These are phyloP conservation scores for Saccharomyces hybrid DNA, from an alignment of 1,139 yeast genomes.

Conservation along the genomic window DNA sequence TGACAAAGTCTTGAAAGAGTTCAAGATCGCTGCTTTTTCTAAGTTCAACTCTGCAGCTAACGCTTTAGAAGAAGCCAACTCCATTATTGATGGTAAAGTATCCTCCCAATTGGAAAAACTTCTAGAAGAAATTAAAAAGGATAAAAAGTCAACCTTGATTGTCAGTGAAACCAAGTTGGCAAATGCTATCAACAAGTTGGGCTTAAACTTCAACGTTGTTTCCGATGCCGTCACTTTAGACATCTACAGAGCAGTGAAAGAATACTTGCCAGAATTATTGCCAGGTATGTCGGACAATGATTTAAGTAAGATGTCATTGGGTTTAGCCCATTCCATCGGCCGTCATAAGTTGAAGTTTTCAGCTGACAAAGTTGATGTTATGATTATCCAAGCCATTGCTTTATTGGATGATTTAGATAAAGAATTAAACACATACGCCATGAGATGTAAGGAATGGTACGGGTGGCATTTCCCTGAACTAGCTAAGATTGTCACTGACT, in stretches of 20 bases:
- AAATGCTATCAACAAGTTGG: constrained; percentile 90
- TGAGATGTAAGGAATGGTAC: constrained; percentile 99
- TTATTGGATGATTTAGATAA: constrained; percentile 92
- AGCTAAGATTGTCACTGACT: constrained; percentile 93
- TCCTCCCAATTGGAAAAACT: constrained; percentile 72
- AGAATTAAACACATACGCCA: constrained; percentile 93
- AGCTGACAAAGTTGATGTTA: constrained; percentile 96
- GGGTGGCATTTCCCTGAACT: constrained; percentile 99
- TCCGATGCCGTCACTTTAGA: constrained; percentile 93
- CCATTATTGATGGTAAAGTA: constrained; percentile 89
- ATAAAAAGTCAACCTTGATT: constrained; percentile 81
- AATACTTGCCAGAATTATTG: constrained; percentile 82
- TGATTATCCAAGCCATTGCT: constrained; percentile 98
- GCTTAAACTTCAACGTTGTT: constrained; percentile 77
- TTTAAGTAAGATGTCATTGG: constrained; percentile 87
- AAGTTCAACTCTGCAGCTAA: constrained; percentile 90
- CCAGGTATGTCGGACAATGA: constrained; percentile 88
- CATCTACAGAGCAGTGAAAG: constrained; percentile 90
- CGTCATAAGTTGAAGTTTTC: constrained; percentile 96
- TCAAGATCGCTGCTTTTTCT: constrained; percentile 91
- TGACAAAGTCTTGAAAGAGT: constrained; percentile 68
- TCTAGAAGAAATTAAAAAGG: constrained; percentile 73
- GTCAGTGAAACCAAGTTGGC: constrained; percentile 95
- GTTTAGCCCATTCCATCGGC: constrained; percentile 95
- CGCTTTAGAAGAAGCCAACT: constrained; percentile 91